Conservation (phyloP, 257 asterid species). For the Jacaranda mimosifolia region DNA sequence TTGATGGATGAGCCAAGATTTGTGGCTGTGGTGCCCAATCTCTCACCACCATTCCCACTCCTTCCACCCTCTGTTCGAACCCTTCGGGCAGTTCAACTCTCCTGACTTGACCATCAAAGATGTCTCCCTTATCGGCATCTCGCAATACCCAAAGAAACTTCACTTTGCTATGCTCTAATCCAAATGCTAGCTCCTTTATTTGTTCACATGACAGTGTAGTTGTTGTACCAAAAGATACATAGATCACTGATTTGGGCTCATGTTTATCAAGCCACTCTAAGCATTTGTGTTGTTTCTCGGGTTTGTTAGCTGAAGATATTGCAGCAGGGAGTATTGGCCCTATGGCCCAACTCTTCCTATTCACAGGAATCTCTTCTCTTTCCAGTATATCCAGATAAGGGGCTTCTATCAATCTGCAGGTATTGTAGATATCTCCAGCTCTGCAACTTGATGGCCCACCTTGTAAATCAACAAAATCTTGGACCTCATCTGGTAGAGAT, state of each 20-base stretch:
- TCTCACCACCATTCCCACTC: conserved; percentile 45
- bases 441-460: background rate
- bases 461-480: background rate
- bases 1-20: conserved; percentile 43
- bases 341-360: conserved; percentile 45
- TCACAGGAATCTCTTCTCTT: conserved; percentile 26
- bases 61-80: conserved; percentile 43
- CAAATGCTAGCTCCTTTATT: conserved; percentile 46
- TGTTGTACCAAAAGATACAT: conserved; percentile 49
- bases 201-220: conserved; percentile 47
- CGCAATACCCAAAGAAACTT: conserved; percentile 55
- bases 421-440: conserved; percentile 43
- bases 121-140: conserved; percentile 51
- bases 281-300: conserved; percentile 20
- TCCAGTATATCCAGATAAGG: conserved; percentile 39
- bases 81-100: conserved; percentile 43
- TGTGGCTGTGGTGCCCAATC: conserved; percentile 59
- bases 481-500: background rate
- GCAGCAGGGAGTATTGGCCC: conserved; percentile 54
- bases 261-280: conserved; percentile 48
- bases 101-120: conserved; percentile 41
- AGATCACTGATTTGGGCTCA: conserved; percentile 38
- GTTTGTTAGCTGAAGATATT: background rate
- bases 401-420: conserved; percentile 53
- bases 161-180: conserved; percentile 47